Evolutionary conservation across 306 rosid genomes (phyloP).

Genomic region (Cyamopsis tetragonoloba): DNA sequence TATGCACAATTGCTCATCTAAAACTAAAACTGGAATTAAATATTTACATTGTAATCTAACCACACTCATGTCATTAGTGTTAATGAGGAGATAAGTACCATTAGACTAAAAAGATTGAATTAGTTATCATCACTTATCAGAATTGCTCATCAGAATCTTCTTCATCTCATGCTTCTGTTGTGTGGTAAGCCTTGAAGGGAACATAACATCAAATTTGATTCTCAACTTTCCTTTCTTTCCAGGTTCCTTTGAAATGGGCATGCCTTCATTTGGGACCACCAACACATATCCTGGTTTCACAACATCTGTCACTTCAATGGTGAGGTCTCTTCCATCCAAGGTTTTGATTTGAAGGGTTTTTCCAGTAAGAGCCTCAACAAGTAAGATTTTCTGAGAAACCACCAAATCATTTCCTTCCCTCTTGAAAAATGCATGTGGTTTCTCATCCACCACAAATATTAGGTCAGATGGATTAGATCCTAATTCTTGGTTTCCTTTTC

Average conservation of each 20-base stretch:
- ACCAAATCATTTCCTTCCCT: slow-evolving; percentile 67
- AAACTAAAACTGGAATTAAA: slow-evolving; percentile 1
- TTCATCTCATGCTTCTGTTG: slow-evolving; percentile 68
- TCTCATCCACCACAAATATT: slow-evolving; percentile 63
- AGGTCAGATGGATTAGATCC: slow-evolving; percentile 44
- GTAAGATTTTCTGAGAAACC: slow-evolving; percentile 41
- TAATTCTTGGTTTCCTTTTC: slow-evolving; percentile 65
- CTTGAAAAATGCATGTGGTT: slow-evolving; percentile 53
- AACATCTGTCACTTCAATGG: slow-evolving; percentile 41
- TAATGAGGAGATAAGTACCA: neutral
- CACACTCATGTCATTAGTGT: slow-evolving; percentile 27
- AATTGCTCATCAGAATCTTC: slow-evolving; percentile 47
- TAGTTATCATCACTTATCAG: slow-evolving; percentile 30
- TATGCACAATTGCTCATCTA: slow-evolving; percentile 43
- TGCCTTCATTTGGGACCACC: slow-evolving; percentile 61
- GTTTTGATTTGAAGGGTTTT: slow-evolving; percentile 42
- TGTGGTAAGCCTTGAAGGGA: slow-evolving; percentile 58
- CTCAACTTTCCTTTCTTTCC: slow-evolving; percentile 61
- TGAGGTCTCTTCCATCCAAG: slow-evolving; percentile 61
- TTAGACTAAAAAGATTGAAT: slow-evolving; percentile 10
- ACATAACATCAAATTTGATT: slow-evolving; percentile 59
- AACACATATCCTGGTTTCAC: slow-evolving; percentile 56
- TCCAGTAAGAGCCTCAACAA: slow-evolving; percentile 66
- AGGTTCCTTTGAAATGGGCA: slow-evolving; percentile 72
- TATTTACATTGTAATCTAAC: slow-evolving; percentile 34